phyloP scores from a whole-genome alignment of 805 yeast species.

The Saccharomycopsis fermentans region DNA sequence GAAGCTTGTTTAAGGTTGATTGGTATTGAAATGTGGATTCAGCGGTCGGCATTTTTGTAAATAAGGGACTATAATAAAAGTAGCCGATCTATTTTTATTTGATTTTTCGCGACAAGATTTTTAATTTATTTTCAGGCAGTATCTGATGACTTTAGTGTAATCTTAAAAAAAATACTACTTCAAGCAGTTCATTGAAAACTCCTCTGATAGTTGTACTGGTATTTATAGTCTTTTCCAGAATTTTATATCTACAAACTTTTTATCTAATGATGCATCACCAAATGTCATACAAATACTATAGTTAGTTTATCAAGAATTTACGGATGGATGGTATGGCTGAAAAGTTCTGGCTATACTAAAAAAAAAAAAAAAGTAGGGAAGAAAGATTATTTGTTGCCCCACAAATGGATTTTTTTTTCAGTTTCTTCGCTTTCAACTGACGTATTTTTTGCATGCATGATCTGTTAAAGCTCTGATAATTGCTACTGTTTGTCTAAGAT shows the following conservation, averaged over 20 bases:
- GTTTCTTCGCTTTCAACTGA: slow-evolving; percentile 1
- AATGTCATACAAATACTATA: background rate
- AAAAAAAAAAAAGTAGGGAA: background rate
- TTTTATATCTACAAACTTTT: too few species aligned
- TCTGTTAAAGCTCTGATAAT: background rate
- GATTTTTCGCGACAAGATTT: too few species aligned
- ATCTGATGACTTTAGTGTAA: too few species aligned
- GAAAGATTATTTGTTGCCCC: background rate
- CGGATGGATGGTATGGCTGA: background rate
- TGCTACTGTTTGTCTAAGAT: background rate
- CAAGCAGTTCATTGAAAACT: too few species aligned
- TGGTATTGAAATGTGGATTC: slow-evolving; percentile 48
- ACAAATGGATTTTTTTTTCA: background rate
- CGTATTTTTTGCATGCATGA: background rate
- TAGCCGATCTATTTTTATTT: too few species aligned
- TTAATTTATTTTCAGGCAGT: too few species aligned
- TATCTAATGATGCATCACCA: too few species aligned
- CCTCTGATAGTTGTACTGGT: too few species aligned
- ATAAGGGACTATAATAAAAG: too few species aligned
- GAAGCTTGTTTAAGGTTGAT: slow-evolving; percentile 50
- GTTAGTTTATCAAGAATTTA: too few species aligned
- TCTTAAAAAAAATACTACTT: too few species aligned
- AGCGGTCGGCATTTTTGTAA: background rate
- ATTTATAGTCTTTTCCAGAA: too few species aligned
- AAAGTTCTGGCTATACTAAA: background rate